phyloP scores from a whole-genome alignment of 1,284 basidiomycete species.

The Leccinum fuscescens region DNA sequence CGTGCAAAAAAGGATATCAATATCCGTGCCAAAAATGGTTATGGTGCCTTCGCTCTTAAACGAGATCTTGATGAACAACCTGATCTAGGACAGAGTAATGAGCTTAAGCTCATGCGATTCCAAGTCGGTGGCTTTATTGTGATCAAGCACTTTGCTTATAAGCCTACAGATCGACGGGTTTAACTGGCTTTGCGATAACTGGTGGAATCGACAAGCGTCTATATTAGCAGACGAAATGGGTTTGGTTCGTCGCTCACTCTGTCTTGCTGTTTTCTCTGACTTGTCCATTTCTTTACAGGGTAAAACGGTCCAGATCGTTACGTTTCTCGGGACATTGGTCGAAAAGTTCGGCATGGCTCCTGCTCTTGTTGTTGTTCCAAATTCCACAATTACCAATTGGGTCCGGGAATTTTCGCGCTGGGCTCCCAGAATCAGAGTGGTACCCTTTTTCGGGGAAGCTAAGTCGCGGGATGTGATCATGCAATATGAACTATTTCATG shows the following conservation, averaged over 20 bases:
- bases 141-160: conserved; percentile 8
- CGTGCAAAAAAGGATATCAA: conserved; percentile 41
- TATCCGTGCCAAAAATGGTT: conserved; percentile 46
- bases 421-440: conserved; percentile 80
- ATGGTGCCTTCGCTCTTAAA: conserved; percentile 45
- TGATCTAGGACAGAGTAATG: conserved; percentile 59
- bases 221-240: conserved; percentile 99
- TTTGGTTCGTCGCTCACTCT: conserved; percentile 47
- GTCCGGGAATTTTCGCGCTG: conserved; percentile 88
- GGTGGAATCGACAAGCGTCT: conserved; percentile 84
- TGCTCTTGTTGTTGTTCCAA: conserved; percentile 89
- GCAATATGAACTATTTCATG: conserved; percentile 79
- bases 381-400: conserved; percentile 90
- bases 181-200: conserved; percentile 90
- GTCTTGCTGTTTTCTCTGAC: conserved; percentile 7
- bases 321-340: conserved; percentile 81
- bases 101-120: conserved; percentile 79
- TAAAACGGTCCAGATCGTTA: conserved; percentile 91
- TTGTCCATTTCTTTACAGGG: conserved; percentile 47
- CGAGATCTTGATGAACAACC: conserved; percentile 48
- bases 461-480: conserved; percentile 80
- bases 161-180: conserved; percentile 77
- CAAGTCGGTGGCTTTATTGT: conserved; percentile 48
- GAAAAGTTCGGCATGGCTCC: conserved; percentile 64
- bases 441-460: conserved; percentile 80